Evolutionary conservation across 306 rosid genomes (phyloP).

Genomic region (Quercus ilex): DNA sequence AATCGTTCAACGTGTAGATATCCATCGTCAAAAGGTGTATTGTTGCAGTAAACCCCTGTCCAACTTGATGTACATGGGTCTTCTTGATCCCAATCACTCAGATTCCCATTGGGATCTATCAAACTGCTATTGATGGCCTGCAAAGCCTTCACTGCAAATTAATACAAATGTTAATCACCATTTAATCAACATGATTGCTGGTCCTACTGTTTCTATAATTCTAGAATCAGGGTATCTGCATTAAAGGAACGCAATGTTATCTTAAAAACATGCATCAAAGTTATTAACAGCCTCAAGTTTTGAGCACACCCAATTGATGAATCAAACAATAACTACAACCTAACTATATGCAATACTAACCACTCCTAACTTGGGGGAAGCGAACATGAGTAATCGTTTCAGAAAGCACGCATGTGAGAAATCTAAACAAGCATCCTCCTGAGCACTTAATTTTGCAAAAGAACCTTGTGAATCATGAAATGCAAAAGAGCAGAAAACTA

Average conservation of each 20-base stretch:
- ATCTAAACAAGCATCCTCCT: neutral
- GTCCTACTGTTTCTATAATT: neutral
- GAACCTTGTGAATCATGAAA: neutral
- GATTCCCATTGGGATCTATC: constrained; percentile 66
- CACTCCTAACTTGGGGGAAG: neutral
- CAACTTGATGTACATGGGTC: constrained; percentile 77
- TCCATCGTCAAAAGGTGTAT: constrained; percentile 44
- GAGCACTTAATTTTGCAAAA: constrained; percentile 4
- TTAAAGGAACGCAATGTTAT: neutral
- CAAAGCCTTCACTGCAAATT: constrained; percentile 74
- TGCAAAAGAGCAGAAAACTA: constrained; percentile 3
- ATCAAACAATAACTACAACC: neutral
- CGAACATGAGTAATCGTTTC: neutral
- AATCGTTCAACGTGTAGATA: constrained; percentile 72
- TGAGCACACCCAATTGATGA: neutral
- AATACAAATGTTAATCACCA: constrained; percentile 20
- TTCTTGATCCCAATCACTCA: constrained; percentile 71
- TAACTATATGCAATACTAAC: neutral
- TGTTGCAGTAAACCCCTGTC: constrained; percentile 79
- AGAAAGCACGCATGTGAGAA: neutral
- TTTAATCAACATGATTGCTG: constrained; percentile 3
- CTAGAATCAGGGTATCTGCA: neutral
- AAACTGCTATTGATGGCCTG: constrained; percentile 44
- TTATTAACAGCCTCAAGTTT: neutral
- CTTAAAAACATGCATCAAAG: neutral